These are phyloP conservation scores for Fomitopsis schrenkii DNA, from an alignment of 1,284 basidiomycete genomes.

Conservation along the genomic window DNA sequence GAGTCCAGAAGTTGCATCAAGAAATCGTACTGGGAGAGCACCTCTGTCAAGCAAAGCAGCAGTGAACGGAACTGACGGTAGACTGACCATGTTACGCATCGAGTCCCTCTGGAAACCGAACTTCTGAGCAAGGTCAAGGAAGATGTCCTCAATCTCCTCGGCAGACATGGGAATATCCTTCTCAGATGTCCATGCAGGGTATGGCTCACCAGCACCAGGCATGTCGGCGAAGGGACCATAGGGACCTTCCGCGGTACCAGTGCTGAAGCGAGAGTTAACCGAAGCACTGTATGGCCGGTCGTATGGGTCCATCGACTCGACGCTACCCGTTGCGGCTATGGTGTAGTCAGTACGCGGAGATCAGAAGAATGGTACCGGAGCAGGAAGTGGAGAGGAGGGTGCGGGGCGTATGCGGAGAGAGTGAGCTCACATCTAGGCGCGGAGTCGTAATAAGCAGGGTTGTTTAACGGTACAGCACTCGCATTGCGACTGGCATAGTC, in stretches of 20 bases:
- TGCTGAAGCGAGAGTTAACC: constrained; percentile 33
- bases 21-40: constrained; percentile 79
- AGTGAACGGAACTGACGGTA: background rate
- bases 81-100: constrained; percentile 82
- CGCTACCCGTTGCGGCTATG: constrained; percentile 18
- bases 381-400: background rate
- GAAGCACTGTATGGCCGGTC: constrained; percentile 30
- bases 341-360: background rate
- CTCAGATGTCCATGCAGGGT: constrained; percentile 93
- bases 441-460: constrained; percentile 45
- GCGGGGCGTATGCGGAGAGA: constrained; percentile 14
- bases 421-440: constrained; percentile 27
- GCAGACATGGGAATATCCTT: constrained; percentile 95
- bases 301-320: constrained; percentile 23
- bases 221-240: constrained; percentile 50
- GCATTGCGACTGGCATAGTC: constrained; percentile 50
- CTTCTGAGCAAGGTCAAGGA: constrained; percentile 98
- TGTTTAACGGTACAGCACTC: constrained; percentile 53
- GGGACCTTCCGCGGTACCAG: constrained; percentile 48
- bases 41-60: background rate
- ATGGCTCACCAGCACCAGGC: constrained; percentile 63
- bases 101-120: constrained; percentile 97
- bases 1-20: constrained; percentile 98
- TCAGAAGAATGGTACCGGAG: background rate
- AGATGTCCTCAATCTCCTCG: constrained; percentile 99